Evolutionary conservation across 495 filamentous ascomycete genomes (phyloP).

Genomic region (Cercophora samala): DNA sequence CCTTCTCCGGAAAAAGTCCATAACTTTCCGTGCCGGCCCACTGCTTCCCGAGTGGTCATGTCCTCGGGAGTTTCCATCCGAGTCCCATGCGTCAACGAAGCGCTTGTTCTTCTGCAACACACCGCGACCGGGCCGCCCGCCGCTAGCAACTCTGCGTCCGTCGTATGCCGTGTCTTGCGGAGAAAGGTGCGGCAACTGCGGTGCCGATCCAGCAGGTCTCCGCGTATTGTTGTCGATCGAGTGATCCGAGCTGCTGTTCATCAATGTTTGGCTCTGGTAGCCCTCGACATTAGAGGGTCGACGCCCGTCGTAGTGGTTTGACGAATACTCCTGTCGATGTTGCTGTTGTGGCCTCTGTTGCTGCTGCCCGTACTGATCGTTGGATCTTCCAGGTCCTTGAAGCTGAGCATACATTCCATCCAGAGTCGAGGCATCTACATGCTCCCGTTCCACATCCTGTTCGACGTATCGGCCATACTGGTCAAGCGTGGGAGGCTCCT

Average conservation of each 20-base stretch:
- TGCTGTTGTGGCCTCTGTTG: conserved; percentile 13
- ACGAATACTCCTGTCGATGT: conserved; percentile 15
- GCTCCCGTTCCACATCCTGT: conserved; percentile 32
- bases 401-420: conserved; percentile 45
- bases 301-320: conserved; percentile 30
- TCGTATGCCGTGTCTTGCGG: conserved; percentile 28
- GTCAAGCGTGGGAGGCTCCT: conserved; percentile 43
- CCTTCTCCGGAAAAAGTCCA: conserved; percentile 94
- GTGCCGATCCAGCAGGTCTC: conserved; percentile 33
- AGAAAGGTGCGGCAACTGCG: conserved; percentile 32
- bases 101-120: conserved; percentile 82
- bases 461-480: conserved; percentile 41
- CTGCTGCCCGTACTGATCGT: conserved; percentile 17
- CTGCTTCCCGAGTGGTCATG: conserved; percentile 71
- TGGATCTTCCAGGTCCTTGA: conserved; percentile 29
- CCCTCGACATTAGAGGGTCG: conserved; percentile 36
- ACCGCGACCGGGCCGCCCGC: conserved; percentile 35
- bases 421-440: conserved; percentile 31
- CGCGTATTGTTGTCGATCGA: conserved; percentile 41
- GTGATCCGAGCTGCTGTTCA: conserved; percentile 47
- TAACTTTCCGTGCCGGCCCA: conserved; percentile 83
- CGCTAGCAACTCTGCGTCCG: conserved; percentile 26
- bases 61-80: conserved; percentile 59
- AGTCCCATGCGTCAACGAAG: conserved; percentile 88
- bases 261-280: conserved; percentile 42